Conservation (phyloP, 2,329 filamentous ascomycete genomes). For the Diplodia seriata region DNA sequence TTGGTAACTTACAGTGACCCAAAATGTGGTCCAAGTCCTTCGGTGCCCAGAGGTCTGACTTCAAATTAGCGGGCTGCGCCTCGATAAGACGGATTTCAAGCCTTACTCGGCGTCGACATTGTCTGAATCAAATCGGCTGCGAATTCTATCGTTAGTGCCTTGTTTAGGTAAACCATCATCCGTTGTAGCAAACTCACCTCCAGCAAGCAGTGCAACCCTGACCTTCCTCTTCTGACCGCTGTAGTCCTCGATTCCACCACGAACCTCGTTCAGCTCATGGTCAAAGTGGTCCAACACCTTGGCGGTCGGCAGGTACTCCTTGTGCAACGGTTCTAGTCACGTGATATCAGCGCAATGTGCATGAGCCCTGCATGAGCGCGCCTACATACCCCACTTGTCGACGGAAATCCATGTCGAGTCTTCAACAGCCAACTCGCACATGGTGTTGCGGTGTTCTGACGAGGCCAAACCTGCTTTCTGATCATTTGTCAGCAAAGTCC, state of each 20-base stretch:
- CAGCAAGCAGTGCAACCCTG: conserved; percentile 81
- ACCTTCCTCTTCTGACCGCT: conserved; percentile 72
- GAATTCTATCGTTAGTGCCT: conserved; percentile 2
- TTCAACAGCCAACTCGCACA: conserved; percentile 84
- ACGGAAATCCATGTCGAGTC: conserved; percentile 61
- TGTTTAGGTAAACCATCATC: background rate
- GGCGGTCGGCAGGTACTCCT: conserved; percentile 86
- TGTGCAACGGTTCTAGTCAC: conserved; percentile 82
- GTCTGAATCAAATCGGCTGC: conserved; percentile 59
- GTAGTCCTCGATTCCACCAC: conserved; percentile 73
- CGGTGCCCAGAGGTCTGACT: conserved; percentile 72
- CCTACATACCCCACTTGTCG: conserved; percentile 49
- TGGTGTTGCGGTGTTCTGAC: conserved; percentile 76
- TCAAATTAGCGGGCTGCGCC: conserved; percentile 40
- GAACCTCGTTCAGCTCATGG: conserved; percentile 81
- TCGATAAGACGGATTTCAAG: background rate
- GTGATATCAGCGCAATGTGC: conserved; percentile 20
- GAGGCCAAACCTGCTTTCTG: conserved; percentile 78
- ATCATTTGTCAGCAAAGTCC: conserved; percentile 68
- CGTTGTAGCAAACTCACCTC: conserved; percentile 45
- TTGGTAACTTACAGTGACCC: conserved; percentile 72
- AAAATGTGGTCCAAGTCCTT: conserved; percentile 89
- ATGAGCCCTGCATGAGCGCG: background rate
- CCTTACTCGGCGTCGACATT: conserved; percentile 55
- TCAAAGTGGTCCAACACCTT: conserved; percentile 91